Conservation (phyloP, 2,329 filamentous ascomycete species). For the Chaetomium sp. region DNA sequence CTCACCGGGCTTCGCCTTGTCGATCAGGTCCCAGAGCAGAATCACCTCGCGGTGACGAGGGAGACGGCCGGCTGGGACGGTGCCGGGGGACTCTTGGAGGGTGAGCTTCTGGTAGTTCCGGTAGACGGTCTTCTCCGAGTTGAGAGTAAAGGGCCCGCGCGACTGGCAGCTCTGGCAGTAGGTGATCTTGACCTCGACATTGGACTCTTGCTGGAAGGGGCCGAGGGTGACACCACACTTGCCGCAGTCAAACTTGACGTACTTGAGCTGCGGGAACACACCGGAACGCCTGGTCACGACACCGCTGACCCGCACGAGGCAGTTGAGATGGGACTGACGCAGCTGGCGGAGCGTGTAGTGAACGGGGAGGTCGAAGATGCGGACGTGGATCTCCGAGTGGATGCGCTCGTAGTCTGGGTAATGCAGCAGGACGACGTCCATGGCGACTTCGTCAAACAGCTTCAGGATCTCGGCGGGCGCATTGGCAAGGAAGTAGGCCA, state of each 20-base stretch:
- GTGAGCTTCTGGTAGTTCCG: conserved; percentile 98
- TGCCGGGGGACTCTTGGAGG: conserved; percentile 92
- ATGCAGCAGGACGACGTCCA: conserved; percentile 91
- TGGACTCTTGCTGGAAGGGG: conserved; percentile 95
- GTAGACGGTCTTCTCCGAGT: conserved; percentile 96
- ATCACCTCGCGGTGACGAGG: conserved; percentile 92
- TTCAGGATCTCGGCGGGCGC: conserved; percentile 92
- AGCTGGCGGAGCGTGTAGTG: conserved; percentile 93
- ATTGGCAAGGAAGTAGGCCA: conserved; percentile 94
- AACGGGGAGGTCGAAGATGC: conserved; percentile 89
- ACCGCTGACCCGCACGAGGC: conserved; percentile 85
- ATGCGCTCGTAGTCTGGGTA: conserved; percentile 98
- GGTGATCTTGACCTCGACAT: conserved; percentile 89
- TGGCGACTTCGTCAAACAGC: conserved; percentile 92
- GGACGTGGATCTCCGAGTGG: conserved; percentile 94
- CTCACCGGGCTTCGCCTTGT: conserved; percentile 92
- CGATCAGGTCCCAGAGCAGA: conserved; percentile 92
- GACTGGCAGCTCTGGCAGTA: conserved; percentile 97
- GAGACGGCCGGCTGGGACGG: conserved; percentile 89
- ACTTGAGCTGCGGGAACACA: conserved; percentile 96
- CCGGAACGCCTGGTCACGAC: conserved; percentile 91
- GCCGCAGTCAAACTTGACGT: conserved; percentile 94
- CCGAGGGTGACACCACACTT: conserved; percentile 91
- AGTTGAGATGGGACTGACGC: conserved; percentile 92
- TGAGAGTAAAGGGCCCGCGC: conserved; percentile 87